Evolutionary conservation across 2,329 filamentous ascomycete genomes (phyloP).

Genomic region (Ophiostoma novo-ulmi): DNA sequence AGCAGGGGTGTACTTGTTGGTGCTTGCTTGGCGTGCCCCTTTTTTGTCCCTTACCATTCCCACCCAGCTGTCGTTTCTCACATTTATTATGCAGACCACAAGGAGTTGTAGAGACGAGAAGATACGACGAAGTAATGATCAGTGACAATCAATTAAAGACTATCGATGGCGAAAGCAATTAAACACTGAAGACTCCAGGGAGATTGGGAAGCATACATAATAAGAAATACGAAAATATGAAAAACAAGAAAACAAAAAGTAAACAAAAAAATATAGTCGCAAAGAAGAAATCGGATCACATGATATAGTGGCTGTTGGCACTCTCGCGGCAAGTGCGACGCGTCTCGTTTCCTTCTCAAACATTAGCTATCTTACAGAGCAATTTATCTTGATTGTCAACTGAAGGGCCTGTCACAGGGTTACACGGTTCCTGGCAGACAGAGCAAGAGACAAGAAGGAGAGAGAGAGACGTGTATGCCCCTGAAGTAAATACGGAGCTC

Average conservation of each 20-base stretch:
- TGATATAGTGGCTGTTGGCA: not conserved
- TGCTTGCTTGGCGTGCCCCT: constrained; percentile 1
- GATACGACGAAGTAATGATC: not conserved
- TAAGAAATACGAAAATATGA: not conserved
- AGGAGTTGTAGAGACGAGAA: not conserved
- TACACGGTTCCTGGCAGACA: constrained; percentile 12
- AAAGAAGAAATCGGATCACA: not conserved
- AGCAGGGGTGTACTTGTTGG: constrained; percentile 12
- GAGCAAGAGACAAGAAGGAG: not conserved
- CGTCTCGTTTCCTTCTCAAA: constrained; percentile 6
- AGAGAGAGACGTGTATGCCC: not conserved
- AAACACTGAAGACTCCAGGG: not conserved
- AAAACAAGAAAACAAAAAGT: not conserved
- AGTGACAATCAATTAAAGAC: not conserved
- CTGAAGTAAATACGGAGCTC: constrained; percentile 10
- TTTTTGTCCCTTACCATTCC: constrained; percentile 6
- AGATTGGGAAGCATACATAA: not conserved
- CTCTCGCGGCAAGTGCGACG: constrained; percentile 8
- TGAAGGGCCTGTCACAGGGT: not conserved
- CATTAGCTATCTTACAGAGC: not conserved
- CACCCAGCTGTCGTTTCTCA: constrained; percentile 6
- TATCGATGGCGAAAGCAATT: not conserved
- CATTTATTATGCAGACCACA: not conserved
- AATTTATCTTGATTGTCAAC: not conserved
- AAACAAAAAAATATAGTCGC: not conserved